A percentile compares a stretch with the other conserved stretches of the same genome.
Evolutionary conservation across 176 grass and related monocot species (phyloP).

Genomic region (Carex scoparia): DNA sequence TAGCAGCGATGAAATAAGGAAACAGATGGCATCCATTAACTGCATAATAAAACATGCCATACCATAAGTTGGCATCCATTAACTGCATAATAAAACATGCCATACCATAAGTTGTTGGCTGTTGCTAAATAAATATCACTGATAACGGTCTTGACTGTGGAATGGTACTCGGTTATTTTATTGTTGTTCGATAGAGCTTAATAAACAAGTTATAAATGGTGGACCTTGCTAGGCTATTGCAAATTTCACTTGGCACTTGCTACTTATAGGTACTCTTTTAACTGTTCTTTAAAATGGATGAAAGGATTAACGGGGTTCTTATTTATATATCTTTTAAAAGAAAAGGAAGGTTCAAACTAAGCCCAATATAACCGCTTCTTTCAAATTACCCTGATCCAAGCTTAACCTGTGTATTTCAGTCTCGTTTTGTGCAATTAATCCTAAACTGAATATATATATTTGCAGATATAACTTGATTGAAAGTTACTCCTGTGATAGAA

Average conservation of each 20-base stretch:
- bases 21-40: background rate
- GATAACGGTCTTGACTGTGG: background rate
- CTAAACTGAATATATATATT: background rate
- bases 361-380: too few species aligned
- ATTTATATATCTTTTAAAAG: too few species aligned
- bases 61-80: background rate
- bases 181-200: background rate
- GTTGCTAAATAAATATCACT: conserved; percentile 13
- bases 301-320: too few species aligned
- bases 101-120: background rate
- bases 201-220: background rate
- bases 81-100: background rate
- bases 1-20: background rate
- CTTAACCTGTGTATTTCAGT: background rate
- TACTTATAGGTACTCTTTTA: background rate
- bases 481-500: background rate
- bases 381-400: background rate
- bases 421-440: background rate
- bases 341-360: too few species aligned
- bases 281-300: too few species aligned
- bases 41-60: background rate
- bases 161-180: background rate
- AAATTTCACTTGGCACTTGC: background rate
- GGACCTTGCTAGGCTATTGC: background rate
- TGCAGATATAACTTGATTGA: background rate